Evolutionary conservation across 108 stramenopile species (phyloP).

Genomic region (Asterionellopsis glacialis): DNA sequence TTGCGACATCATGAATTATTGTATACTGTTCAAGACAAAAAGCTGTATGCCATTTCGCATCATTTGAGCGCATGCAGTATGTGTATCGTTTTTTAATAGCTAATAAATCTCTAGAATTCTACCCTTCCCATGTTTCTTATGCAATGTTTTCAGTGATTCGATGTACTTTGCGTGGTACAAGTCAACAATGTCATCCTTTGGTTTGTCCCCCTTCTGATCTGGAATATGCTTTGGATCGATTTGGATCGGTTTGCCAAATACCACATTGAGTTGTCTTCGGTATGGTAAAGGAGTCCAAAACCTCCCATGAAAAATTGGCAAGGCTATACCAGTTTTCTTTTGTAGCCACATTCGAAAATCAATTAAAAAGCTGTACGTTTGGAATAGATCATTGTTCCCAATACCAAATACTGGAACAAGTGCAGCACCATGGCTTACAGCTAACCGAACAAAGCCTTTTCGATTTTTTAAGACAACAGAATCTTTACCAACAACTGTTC

Average conservation of each 20-base stretch:
- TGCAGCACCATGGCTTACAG: conserved; percentile 27
- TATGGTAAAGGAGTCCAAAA: conserved; percentile 36
- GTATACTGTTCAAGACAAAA: no score
- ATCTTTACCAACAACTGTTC: conserved; percentile 26
- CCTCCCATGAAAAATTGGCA: conserved; percentile 42
- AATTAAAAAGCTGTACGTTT: conserved; percentile 12
- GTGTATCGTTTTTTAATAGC: neutral
- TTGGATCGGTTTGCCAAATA: conserved; percentile 45
- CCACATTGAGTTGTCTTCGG: conserved; percentile 21
- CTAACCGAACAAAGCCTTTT: conserved; percentile 39
- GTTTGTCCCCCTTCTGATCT: conserved; percentile 21
- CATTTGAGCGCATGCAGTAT: no score
- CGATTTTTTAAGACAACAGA: conserved; percentile 27
- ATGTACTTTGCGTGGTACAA: conserved; percentile 47
- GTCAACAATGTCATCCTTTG: conserved; percentile 39
- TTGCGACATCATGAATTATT: no score
- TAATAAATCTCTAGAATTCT: conserved; percentile 12
- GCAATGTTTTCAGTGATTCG: conserved; percentile 36
- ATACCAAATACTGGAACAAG: conserved; percentile 36
- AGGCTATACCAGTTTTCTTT: conserved; percentile 41
- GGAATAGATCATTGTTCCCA: conserved; percentile 27
- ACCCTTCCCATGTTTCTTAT: conserved; percentile 27
- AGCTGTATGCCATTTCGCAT: no score
- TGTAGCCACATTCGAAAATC: conserved; percentile 35
- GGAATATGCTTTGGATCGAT: conserved; percentile 16